Conservation (phyloP, 2,329 filamentous ascomycete genomes). For the Fusarium concolor region DNA sequence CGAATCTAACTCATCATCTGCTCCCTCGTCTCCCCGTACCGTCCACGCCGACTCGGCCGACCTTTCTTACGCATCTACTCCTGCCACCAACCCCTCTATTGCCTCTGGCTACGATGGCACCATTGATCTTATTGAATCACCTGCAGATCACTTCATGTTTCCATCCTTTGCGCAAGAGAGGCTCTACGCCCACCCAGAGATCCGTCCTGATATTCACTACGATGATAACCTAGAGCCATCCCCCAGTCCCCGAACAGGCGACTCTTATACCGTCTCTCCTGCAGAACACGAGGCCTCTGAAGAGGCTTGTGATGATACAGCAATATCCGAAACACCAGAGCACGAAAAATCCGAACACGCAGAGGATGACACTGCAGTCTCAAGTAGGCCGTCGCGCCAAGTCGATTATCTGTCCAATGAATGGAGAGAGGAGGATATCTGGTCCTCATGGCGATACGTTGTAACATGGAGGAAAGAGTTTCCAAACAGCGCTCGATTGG, state of each 20-base stretch:
- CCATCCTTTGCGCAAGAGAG: slow-evolving; percentile 59
- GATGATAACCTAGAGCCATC: slow-evolving; percentile 61
- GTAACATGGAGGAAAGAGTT: slow-evolving; percentile 84
- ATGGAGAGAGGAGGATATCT: slow-evolving; percentile 95
- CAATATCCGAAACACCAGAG: slow-evolving; percentile 68
- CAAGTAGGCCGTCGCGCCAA: slow-evolving; percentile 80
- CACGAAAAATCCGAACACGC: slow-evolving; percentile 69
- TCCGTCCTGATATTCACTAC: slow-evolving; percentile 35
- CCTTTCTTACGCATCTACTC: not conserved
- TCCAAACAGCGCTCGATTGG: slow-evolving; percentile 81
- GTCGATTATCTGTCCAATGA: slow-evolving; percentile 96
- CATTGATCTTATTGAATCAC: slow-evolving; percentile 55
- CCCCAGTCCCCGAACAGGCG: slow-evolving; percentile 60
- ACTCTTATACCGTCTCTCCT: slow-evolving; percentile 63
- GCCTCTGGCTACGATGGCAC: not conserved
- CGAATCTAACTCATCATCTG: slow-evolving; percentile 64
- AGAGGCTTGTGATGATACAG: slow-evolving; percentile 51
- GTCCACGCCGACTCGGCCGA: not conserved
- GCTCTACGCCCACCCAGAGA: slow-evolving; percentile 54
- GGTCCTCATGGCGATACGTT: slow-evolving; percentile 96
- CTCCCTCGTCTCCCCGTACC: slow-evolving; percentile 59
- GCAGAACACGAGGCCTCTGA: slow-evolving; percentile 65
- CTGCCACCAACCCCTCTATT: not conserved
- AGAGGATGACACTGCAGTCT: slow-evolving; percentile 82
- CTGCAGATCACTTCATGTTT: slow-evolving; percentile 60